Evolutionary conservation across 2,329 filamentous ascomycete genomes (phyloP), one percentile per base, ranked within the genome.

Genomic region (Sphaerostilbella broomeana): DNA sequence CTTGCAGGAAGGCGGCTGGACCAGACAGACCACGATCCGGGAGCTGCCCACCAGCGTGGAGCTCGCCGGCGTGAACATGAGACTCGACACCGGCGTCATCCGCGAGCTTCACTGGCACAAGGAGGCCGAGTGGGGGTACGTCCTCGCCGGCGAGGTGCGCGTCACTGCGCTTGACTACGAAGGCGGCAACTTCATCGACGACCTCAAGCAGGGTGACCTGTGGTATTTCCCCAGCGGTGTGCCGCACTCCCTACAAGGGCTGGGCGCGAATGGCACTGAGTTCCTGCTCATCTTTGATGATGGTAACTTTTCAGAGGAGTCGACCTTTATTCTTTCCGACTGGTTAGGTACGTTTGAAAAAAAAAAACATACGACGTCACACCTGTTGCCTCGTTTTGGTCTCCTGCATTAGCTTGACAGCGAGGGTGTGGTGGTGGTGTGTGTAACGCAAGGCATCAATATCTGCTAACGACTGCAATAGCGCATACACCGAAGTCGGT

Each of bases 51-150:
- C 73, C 6, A 82, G 77, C 49, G 69, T 76, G n/a, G 80, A 86
- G 55, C 71, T 88, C 30, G 84, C 84, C 2, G 78, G 79, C 27
- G 84, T 87, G 39, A 86, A 88, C 57, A 88, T 88, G 84, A 75
- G 83, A 9, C 74, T 88, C 3, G 82, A 81, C 26, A 64, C 76
- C 47, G 81, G 82, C 24, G 83, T 81, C 21, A 85, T 85, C 50
- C 79, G 84, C 19, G 84, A 88, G 57, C 68, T 88, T 7, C 84
- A 88, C 55, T 88, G 84, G 84, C 84, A 88, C 66, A 85, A 84
- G 51, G 80, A 86, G 57, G 82, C 81, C 25, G 84, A 88, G 54
- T 87, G 84, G 83, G 81, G 80, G 0, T 86, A 83, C 46, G 78
- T 87, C 3, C 72, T 87, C 1, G 75, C 81, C 41, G 84, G 84